Evolutionary conservation across 495 filamentous ascomycete species (phyloP).

Genomic region (Penicillium malachiteum): DNA sequence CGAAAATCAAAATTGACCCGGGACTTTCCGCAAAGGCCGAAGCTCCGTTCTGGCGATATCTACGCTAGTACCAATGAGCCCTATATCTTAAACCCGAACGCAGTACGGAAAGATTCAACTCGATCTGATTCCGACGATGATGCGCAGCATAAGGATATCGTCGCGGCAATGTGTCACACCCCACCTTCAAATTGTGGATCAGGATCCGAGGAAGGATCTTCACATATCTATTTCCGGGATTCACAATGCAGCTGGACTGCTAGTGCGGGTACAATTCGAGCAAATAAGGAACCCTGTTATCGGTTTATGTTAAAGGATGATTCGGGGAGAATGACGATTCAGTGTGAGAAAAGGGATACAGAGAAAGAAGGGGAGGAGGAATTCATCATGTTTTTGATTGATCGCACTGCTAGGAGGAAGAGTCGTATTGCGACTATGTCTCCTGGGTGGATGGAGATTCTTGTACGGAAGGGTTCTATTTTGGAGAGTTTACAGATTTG

Average conservation of each 20-base stretch:
- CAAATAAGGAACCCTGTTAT: conserved; percentile 15
- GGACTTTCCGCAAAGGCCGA: conserved; percentile 21
- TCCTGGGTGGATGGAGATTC: conserved; percentile 21
- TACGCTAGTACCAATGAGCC: conserved; percentile 35
- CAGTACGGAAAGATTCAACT: background rate
- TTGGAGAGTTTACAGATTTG: conserved; percentile 21
- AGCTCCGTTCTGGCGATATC: conserved; percentile 31
- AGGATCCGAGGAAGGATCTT: background rate
- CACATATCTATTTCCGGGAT: conserved; percentile 20
- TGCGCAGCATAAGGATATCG: conserved; percentile 13
- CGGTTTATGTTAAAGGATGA: conserved; percentile 17
- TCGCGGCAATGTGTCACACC: conserved; percentile 21
- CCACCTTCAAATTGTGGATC: background rate
- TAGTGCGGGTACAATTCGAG: conserved; percentile 5
- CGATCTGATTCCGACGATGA: conserved; percentile 10
- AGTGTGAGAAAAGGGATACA: conserved; percentile 23
- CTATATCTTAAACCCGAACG: conserved; percentile 10
- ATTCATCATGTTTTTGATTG: conserved; percentile 26
- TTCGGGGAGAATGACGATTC: conserved; percentile 19
- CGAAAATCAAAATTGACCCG: conserved; percentile 27
- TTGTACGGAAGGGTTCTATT: conserved; percentile 24
- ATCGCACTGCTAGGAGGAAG: conserved; percentile 22
- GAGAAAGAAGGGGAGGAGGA: conserved; percentile 11
- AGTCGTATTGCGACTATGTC: conserved; percentile 28
- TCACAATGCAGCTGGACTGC: conserved; percentile 21